phyloP scores from a whole-genome alignment of 1,139 yeast species.

The Debaryomycetaceae sp. region DNA sequence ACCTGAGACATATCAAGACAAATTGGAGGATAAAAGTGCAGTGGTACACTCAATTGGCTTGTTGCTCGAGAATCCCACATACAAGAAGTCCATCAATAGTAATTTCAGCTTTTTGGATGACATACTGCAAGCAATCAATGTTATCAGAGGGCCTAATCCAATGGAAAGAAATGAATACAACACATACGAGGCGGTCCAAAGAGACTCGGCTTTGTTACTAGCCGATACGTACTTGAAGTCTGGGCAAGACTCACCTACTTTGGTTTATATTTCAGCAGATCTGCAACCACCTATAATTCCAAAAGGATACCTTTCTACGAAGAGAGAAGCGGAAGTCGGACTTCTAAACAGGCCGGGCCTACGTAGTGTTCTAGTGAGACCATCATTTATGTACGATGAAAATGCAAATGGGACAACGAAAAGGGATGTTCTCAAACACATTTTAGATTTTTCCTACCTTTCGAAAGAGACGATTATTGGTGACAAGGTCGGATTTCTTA shows the following conservation, averaged over 20 bases:
- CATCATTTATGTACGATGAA: constrained; percentile 85
- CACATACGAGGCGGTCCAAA: constrained; percentile 63
- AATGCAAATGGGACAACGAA: constrained; percentile 27
- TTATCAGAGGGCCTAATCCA: constrained; percentile 47
- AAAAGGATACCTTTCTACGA: constrained; percentile 65
- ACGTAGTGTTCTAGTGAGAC: constrained; percentile 65
- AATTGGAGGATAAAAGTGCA: constrained; percentile 50
- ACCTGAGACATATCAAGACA: constrained; percentile 51
- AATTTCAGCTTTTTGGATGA: constrained; percentile 32
- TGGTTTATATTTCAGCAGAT: constrained; percentile 82
- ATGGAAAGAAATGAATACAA: constrained; percentile 44
- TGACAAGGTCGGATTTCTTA: constrained; percentile 27
- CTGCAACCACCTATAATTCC: constrained; percentile 66
- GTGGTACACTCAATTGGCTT: constrained; percentile 87
- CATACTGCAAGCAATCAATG: constrained; percentile 24
- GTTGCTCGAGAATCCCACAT: constrained; percentile 61
- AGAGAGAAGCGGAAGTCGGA: constrained; percentile 71
- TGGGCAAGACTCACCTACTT: constrained; percentile 34
- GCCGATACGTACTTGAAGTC: constrained; percentile 52
- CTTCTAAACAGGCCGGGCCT: constrained; percentile 42
- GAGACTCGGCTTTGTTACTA: constrained; percentile 64
- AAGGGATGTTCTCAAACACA: constrained; percentile 25
- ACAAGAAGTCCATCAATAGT: constrained; percentile 55
- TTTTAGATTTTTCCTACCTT: constrained; percentile 34
- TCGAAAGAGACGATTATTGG: constrained; percentile 40